These are phyloP conservation scores for Arthrobotrys musiformis DNA, from an alignment of 2,329 filamentous ascomycete species.

Conservation along the genomic window DNA sequence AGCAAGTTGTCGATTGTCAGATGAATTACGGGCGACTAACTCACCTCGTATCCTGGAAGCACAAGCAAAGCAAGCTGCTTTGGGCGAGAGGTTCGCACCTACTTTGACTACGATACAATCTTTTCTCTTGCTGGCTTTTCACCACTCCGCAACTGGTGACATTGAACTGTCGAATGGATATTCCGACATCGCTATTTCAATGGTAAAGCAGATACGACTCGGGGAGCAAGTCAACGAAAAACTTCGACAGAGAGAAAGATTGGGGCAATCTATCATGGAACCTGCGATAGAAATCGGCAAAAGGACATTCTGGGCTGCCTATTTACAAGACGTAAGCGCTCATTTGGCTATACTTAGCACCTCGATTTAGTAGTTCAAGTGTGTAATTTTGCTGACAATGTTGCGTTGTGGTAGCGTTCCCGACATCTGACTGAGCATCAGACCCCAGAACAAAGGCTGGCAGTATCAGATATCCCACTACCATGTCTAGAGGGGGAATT, in stretches of 20 bases:
- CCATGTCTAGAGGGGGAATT: conserved; percentile 47
- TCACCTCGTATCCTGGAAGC: conserved; percentile 45
- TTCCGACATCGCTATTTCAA: conserved; percentile 50
- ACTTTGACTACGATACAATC: conserved; percentile 49
- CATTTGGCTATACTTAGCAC: conserved; percentile 1
- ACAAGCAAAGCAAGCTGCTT: conserved; percentile 49
- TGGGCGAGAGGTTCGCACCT: conserved; percentile 45
- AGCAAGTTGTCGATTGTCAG: conserved; percentile 42
- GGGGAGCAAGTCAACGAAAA: conserved; percentile 53
- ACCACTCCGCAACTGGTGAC: conserved; percentile 48
- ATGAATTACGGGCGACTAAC: conserved; percentile 45
- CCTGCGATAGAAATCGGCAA: conserved; percentile 54
- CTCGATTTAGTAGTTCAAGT: background rate
- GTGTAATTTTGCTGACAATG: conserved; percentile 33
- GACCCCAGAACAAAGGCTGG: conserved; percentile 38
- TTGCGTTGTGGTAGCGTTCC: conserved; percentile 47
- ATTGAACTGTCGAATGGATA: conserved; percentile 46
- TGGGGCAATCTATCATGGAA: conserved; percentile 37
- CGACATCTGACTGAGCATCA: conserved; percentile 46
- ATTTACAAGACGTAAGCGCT: conserved; percentile 50
- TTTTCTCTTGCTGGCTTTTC: conserved; percentile 44
- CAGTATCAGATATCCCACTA: conserved; percentile 48
- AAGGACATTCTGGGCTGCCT: conserved; percentile 51
- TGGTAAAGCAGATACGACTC: conserved; percentile 52
- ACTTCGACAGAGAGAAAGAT: conserved; percentile 41